Evolutionary conservation across 768 basidiomycete species (phyloP), one percentile per base, ranked within the genome.

Genomic region (Mycena pura): DNA sequence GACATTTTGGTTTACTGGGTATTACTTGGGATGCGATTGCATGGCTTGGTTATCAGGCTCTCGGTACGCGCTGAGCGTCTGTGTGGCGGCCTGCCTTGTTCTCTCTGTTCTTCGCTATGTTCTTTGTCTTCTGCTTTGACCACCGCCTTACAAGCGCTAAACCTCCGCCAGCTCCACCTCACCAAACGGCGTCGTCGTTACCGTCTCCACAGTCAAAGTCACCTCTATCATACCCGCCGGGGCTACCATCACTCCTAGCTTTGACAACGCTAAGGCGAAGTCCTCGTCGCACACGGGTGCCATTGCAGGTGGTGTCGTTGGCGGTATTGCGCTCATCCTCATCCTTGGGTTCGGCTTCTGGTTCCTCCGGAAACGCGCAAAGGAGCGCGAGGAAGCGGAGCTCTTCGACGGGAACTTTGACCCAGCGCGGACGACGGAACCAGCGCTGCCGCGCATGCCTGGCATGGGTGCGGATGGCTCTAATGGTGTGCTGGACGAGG

Each of bases 281-380:
- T 28, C 51, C 1, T 53, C 43, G 9, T 59, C 61, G 22, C 72
- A 76, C 57, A 76, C 74, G 0, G 81, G 76, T 27, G 73, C 82
- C 4, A 84, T 86, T 57, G 78, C 84, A 5, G 84, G 84, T 10
- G 81, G 81, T 17, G 78, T 80, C 3, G 80, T 85, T n/a, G 84
- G 83, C 56, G 84, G 78, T 43, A 52, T 80, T 3, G 78, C 68
- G 3, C 72, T 66, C 22, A 49, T 70, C 44, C 55, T 74, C 38
- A 17, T 72, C 32, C 50, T 77, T 34, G 46, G 53, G n/a, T 40
- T 74, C 45, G 17, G 69, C 29, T 46, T 72, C 53, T 69, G 73
- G 61, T 62, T 72, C 63, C 58, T 76, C 41, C 70, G 71, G 44
- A 69, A 69, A n/a, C 73, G 69, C 40, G 59, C 66, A 1, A 62